phyloP scores from a whole-genome alignment of 2,329 filamentous ascomycete species.

The Pseudocercospora eumusae region DNA sequence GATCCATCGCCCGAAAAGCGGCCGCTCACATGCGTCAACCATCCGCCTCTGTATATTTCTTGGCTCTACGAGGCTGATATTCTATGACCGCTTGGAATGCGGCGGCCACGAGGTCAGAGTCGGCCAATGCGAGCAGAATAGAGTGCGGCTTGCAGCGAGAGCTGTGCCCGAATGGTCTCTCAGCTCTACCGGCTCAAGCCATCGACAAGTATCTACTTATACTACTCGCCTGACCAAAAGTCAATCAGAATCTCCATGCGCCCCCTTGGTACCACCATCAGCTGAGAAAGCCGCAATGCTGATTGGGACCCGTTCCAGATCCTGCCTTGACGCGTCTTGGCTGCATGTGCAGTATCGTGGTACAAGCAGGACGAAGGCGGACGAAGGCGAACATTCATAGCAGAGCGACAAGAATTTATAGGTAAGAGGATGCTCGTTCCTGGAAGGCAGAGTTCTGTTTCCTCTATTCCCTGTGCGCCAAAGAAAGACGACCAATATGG shows the following conservation, averaged over 20 bases:
- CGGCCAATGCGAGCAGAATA: neutral
- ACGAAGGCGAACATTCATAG: too few species aligned
- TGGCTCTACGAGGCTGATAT: neutral
- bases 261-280: neutral
- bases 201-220: neutral
- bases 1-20: neutral
- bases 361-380: neutral
- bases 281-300: slow-evolving; percentile 3
- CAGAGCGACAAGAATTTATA: neutral
- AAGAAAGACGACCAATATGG: slow-evolving; percentile 3
- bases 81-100: neutral
- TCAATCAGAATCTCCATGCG: neutral
- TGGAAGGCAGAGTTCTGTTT: neutral
- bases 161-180: neutral
- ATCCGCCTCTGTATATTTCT: neutral
- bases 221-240: neutral
- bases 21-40: neutral
- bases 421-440: neutral
- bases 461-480: neutral
- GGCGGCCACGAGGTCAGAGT: neutral
- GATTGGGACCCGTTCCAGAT: neutral
- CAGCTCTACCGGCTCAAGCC: neutral
- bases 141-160: neutral
- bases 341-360: neutral
- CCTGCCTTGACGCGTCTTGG: neutral